phyloP scores from a whole-genome alignment of 2,329 filamentous ascomycete species.

The Phaeosphaeriaceae sp. region DNA sequence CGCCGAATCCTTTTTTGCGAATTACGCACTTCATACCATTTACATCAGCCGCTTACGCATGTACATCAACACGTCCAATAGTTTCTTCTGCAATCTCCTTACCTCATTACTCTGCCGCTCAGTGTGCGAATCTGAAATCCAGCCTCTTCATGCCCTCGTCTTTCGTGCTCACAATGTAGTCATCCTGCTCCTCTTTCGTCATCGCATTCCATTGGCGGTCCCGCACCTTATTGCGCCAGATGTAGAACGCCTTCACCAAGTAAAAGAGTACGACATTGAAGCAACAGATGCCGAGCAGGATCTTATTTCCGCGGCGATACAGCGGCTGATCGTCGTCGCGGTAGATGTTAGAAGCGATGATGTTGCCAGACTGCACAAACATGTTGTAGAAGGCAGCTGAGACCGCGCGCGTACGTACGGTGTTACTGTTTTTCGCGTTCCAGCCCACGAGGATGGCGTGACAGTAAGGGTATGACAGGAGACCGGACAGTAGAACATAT shows the following conservation, averaged over 20 bases:
- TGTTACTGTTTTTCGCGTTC: constrained; percentile 49
- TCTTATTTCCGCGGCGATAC: constrained; percentile 53
- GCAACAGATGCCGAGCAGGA: constrained; percentile 41
- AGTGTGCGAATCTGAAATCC: constrained; percentile 42
- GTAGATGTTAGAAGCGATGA: constrained; percentile 58
- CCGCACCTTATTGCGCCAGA: constrained; percentile 49
- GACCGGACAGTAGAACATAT: constrained; percentile 57
- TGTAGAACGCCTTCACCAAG: constrained; percentile 50
- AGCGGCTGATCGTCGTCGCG: constrained; percentile 54
- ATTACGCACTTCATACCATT: too few relatives aligned
- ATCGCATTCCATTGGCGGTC: constrained; percentile 37
- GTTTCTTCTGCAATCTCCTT: too few relatives aligned
- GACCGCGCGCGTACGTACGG: constrained; percentile 50
- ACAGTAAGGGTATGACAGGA: constrained; percentile 63
- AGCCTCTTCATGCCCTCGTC: constrained; percentile 39
- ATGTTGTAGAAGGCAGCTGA: constrained; percentile 52
- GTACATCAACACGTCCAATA: too few relatives aligned
- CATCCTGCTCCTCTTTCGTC: constrained; percentile 35
- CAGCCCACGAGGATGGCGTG: constrained; percentile 52
- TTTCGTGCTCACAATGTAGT: constrained; percentile 37
- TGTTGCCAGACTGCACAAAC: constrained; percentile 56
- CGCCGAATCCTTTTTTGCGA: too few relatives aligned
- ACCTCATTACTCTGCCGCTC: too few relatives aligned
- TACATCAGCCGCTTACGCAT: too few relatives aligned
- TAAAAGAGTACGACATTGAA: constrained; percentile 44